These are phyloP conservation scores for Cercospora sp. DNA, from an alignment of 2,329 filamentous ascomycete species.

Conservation along the genomic window DNA sequence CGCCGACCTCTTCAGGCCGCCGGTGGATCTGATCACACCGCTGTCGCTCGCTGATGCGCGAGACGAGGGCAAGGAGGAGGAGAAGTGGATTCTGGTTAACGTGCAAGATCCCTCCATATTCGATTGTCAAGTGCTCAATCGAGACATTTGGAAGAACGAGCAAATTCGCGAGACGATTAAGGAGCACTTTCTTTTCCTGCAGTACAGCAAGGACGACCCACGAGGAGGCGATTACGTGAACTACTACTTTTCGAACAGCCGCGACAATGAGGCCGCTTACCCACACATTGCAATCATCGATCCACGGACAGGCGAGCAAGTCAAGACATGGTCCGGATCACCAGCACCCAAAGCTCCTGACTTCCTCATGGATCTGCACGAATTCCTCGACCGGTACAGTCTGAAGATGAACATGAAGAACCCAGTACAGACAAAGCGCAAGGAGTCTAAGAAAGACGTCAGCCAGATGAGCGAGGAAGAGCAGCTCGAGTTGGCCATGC, in stretches of 20 bases:
- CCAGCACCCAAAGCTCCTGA: conserved; percentile 75
- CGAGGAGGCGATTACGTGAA: conserved; percentile 78
- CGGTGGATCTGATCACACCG: conserved; percentile 82
- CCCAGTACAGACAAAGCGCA: conserved; percentile 77
- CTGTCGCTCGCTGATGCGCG: conserved; percentile 82
- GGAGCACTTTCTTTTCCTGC: conserved; percentile 94
- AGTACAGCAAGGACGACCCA: conserved; percentile 84
- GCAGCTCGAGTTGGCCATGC: conserved; percentile 90
- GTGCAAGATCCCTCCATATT: conserved; percentile 93
- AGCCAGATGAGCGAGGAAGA: conserved; percentile 94
- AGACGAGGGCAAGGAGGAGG: conserved; percentile 77
- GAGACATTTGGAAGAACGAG: conserved; percentile 92
- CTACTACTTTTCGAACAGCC: conserved; percentile 76
- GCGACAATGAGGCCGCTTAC: conserved; percentile 84
- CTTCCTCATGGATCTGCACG: conserved; percentile 86
- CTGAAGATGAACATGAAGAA: conserved; percentile 87
- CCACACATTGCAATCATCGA: conserved; percentile 96
- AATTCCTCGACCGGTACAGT: conserved; percentile 97
- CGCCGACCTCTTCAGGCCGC: conserved; percentile 88
- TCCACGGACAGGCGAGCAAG: conserved; percentile 91
- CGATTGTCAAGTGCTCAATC: conserved; percentile 89
- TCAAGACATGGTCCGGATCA: conserved; percentile 90
- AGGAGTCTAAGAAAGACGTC: conserved; percentile 68
- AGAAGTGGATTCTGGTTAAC: conserved; percentile 96
- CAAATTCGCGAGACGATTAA: conserved; percentile 75